phyloP scores from a whole-genome alignment of 441 rosid genomes.

The Hypseocharis bilobata region DNA sequence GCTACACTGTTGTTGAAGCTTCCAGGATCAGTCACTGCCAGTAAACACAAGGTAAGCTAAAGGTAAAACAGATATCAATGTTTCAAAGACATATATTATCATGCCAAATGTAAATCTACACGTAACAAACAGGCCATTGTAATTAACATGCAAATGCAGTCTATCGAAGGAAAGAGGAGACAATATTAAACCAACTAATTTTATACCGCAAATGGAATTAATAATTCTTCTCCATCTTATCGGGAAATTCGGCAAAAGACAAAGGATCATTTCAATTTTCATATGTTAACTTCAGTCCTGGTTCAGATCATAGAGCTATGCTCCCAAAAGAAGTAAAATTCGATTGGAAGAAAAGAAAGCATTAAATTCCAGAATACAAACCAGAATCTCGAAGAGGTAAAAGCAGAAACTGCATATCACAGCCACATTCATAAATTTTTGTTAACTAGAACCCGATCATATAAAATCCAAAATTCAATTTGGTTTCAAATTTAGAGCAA shows the following conservation, averaged over 20 bases:
- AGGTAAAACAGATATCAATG: not conserved
- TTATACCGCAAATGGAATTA: not conserved
- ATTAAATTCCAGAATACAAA: too few relatives aligned
- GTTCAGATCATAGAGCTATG: not conserved
- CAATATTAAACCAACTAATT: not conserved
- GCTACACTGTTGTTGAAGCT: constrained; percentile 76
- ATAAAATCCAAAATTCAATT: not conserved
- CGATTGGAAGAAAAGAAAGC: too few relatives aligned
- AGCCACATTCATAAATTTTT: not conserved
- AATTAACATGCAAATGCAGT: not conserved
- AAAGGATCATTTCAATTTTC: not conserved
- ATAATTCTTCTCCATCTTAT: not conserved
- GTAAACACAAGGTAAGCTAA: not conserved
- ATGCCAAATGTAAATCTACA: not conserved
- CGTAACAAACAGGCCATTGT: not conserved
- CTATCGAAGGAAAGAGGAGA: not conserved
- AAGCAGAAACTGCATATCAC: not conserved
- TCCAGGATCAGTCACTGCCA: constrained; percentile 55
- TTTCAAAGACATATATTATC: not conserved
- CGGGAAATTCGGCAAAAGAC: not conserved
- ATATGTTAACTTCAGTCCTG: not conserved
- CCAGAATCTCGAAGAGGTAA: too few relatives aligned
- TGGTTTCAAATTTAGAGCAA: not conserved
- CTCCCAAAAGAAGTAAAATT: not conserved
- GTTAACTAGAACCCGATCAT: not conserved